These are phyloP conservation scores for Paramecium caudatum DNA, from an alignment of 73 alveolate genomes.

Conservation along the genomic window DNA sequence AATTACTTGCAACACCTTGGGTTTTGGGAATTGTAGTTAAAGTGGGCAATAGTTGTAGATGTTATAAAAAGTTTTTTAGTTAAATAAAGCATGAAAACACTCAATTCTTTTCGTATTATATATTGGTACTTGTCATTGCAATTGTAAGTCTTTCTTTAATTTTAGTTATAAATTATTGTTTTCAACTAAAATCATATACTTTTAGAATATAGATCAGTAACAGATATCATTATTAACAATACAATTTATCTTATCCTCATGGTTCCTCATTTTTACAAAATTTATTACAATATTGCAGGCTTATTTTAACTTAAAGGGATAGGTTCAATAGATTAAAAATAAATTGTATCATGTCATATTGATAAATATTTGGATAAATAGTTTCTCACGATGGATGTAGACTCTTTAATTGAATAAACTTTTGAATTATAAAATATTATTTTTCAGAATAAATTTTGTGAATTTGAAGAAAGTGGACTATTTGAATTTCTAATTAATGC, in stretches of 20 bases:
- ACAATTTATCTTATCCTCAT: not conserved
- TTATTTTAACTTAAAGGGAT: not conserved
- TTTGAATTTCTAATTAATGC: not conserved
- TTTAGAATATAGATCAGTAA: not conserved
- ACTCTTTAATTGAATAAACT: not conserved
- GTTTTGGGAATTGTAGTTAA: constrained; percentile 28
- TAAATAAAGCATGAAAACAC: not conserved
- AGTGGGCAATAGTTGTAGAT: constrained; percentile 8
- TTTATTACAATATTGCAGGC: not conserved
- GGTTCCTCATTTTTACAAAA: constrained; percentile 37
- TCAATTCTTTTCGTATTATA: not conserved
- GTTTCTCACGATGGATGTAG: not conserved
- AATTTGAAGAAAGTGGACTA: not conserved
- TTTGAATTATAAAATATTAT: not conserved
- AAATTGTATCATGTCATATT: not conserved
- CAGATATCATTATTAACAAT: not conserved
- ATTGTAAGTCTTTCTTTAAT: not conserved
- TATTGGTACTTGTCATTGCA: not conserved
- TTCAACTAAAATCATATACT: not conserved
- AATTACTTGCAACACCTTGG: constrained; percentile 47
- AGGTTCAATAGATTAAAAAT: constrained; percentile 11
- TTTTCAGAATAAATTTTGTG: constrained; percentile 5
- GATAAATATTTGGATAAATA: constrained; percentile 26
- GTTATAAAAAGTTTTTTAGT: not conserved
- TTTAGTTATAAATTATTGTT: not conserved